Percentiles rank a stretch among this genome's conserved stretches.
These are phyloP conservation scores for Botrytis deweyae DNA, from an alignment of 2,329 filamentous ascomycete genomes.

Conservation along the genomic window DNA sequence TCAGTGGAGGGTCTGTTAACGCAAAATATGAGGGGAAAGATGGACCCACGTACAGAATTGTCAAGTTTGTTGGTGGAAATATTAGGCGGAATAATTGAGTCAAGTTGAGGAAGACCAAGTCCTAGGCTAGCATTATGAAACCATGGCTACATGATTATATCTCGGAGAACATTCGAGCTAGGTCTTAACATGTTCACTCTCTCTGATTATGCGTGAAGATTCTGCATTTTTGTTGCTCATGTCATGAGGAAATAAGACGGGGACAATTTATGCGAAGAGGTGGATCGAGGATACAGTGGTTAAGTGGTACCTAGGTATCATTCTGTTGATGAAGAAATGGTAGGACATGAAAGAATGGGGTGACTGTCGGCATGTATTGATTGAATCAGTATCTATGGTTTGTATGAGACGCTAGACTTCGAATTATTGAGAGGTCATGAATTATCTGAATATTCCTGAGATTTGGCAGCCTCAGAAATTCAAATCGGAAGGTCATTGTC, in stretches of 20 bases:
- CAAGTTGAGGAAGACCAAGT: constrained; percentile 41
- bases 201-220: constrained; percentile 37
- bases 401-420: constrained; percentile 47
- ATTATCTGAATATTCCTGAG: constrained; percentile 14
- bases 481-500: neutral
- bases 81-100: neutral
- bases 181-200: constrained; percentile 46
- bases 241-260: constrained; percentile 43
- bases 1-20: constrained; percentile 39
- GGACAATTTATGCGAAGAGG: constrained; percentile 46
- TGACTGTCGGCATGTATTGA: constrained; percentile 46
- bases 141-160: constrained; percentile 45
- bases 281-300: constrained; percentile 42
- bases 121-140: constrained; percentile 42
- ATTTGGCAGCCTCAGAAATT: neutral
- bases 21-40: neutral
- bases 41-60: constrained; percentile 36
- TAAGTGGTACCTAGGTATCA: constrained; percentile 43
- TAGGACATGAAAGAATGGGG: constrained; percentile 45
- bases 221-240: constrained; percentile 45
- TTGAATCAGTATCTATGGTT: constrained; percentile 45
- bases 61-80: constrained; percentile 38
- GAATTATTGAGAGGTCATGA: constrained; percentile 44
- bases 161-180: constrained; percentile 44
- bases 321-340: constrained; percentile 45